These are phyloP conservation scores for Phytophthora cryptogea DNA, from an alignment of 352 stramenopile species.

Conservation along the genomic window DNA sequence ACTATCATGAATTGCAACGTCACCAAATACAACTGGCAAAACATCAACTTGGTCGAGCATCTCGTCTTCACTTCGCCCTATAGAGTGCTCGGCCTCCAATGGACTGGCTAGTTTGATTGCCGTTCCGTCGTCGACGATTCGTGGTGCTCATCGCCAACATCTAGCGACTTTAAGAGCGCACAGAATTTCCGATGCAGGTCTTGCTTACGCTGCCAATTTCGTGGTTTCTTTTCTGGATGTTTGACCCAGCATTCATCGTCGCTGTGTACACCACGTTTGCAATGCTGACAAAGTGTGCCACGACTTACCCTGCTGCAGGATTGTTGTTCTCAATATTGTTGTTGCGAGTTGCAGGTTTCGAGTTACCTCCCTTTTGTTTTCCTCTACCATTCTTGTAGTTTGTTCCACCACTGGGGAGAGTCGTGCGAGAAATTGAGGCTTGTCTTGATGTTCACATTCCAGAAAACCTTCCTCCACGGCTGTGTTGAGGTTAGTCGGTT, in stretches of 20 bases:
- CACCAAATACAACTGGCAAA: too few species aligned
- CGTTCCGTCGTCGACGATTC: background rate
- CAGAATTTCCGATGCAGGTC: constrained; percentile 19
- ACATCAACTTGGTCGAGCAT: constrained; percentile 6
- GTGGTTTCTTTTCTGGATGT: constrained; percentile 15
- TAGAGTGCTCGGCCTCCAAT: constrained; percentile 19
- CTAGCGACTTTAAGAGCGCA: constrained; percentile 11
- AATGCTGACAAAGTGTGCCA: constrained; percentile 4
- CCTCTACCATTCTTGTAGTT: background rate
- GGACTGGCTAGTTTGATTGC: constrained; percentile 25
- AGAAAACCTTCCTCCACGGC: constrained; percentile 15
- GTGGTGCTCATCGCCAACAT: background rate
- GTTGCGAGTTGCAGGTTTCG: background rate
- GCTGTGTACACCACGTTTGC: constrained; percentile 4
- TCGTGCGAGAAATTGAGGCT: background rate
- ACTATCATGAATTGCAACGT: background rate
- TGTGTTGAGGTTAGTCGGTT: constrained; percentile 1
- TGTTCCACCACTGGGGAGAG: too few species aligned
- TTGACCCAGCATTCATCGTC: constrained; percentile 9
- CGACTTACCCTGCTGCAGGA: background rate
- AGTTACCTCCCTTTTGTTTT: constrained; percentile 3
- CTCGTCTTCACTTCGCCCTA: constrained; percentile 4
- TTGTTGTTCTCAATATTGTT: background rate
- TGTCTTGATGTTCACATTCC: constrained; percentile 12
- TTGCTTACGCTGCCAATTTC: constrained; percentile 4